Base-by-base conservation (phyloP, 768 basidiomycete species). In the Podaxis sp. region DNA sequence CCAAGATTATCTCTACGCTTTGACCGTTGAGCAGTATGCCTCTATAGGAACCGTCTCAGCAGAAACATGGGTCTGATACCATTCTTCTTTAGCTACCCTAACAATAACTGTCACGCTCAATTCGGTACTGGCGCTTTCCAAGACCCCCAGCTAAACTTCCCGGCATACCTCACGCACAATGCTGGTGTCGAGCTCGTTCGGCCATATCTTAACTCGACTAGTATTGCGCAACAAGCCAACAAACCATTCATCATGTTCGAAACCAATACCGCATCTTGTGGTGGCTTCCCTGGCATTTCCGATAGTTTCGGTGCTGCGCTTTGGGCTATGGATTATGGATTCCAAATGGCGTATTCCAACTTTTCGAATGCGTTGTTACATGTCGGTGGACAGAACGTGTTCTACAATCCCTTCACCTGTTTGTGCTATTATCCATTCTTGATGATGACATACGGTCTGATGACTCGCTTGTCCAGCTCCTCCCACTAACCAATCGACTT, bases 361-460 rank as follows among this genome's bases (percentile, higher is more conserved):
- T 88, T 79, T 71, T 84, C 76, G 38, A 82, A 80, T 69, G 84
- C 80, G 1, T 68, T 85, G 69, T 67, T 84, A 57, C 84, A 90
- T 66, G 73, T 88, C 46, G 87, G 88, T 76, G 89, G 89, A 36
- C 84, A 88, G 73, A 82, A 84, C 64, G 84, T 81, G 1, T 87
- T 80, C 68, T 90, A 90, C 65, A 90, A 91, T 72, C 88, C 73
- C 71, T 87, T 76, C 82, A 92, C 77, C 71, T 80, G 69, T 88
- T 83, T 61, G 82, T 77, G 12, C 69, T 39, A 39, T 61, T 5
- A 48, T 13, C 36, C 30, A 11, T 38, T 36, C 17, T 44, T n/a
- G 19, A 26, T 30, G 39, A n/a, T 52, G 22, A 3, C 17, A 30
- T 22, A 9, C 12, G 11, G 5, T 36, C 22, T 38, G 22, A 39